phyloP scores from a whole-genome alignment of 345 rosid species.

The Populus tremula region DNA sequence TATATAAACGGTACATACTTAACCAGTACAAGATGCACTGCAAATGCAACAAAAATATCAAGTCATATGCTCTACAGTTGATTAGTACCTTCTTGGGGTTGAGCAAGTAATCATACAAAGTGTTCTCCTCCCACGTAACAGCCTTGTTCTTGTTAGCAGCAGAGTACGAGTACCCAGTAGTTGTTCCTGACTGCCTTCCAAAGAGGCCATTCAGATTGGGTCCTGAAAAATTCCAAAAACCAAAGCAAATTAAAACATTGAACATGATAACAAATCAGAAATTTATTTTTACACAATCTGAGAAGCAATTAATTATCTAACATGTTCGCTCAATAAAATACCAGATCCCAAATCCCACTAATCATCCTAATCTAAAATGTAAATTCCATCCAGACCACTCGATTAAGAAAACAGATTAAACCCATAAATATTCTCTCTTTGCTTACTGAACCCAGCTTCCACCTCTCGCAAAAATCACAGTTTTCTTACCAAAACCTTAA shows the following conservation, averaged over 20 bases:
- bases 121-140: slow-evolving; percentile 85
- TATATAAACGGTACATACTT: background rate
- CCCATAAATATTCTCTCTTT: background rate
- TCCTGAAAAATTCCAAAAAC: slow-evolving; percentile 40
- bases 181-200: slow-evolving; percentile 91
- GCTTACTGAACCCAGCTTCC: background rate
- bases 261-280: background rate
- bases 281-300: background rate
- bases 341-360: background rate
- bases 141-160: slow-evolving; percentile 94
- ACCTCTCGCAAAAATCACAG: background rate
- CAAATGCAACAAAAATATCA: background rate
- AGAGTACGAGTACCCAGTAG: slow-evolving; percentile 85
- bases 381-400: too few relatives aligned
- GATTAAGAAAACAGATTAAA: too few relatives aligned
- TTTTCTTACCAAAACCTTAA: background rate
- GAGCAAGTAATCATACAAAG: slow-evolving; percentile 83
- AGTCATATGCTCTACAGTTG: background rate
- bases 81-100: slow-evolving; percentile 86
- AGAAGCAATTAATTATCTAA: background rate
- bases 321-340: background rate
- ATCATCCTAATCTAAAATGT: background rate
- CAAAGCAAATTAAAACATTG: background rate
- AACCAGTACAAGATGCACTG: background rate
- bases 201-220: slow-evolving; percentile 89